Percentiles rank a stretch among this genome's conserved stretches.
These are phyloP conservation scores for Fusarium equiseti DNA, from an alignment of 2,329 filamentous ascomycete genomes.

Conservation along the genomic window DNA sequence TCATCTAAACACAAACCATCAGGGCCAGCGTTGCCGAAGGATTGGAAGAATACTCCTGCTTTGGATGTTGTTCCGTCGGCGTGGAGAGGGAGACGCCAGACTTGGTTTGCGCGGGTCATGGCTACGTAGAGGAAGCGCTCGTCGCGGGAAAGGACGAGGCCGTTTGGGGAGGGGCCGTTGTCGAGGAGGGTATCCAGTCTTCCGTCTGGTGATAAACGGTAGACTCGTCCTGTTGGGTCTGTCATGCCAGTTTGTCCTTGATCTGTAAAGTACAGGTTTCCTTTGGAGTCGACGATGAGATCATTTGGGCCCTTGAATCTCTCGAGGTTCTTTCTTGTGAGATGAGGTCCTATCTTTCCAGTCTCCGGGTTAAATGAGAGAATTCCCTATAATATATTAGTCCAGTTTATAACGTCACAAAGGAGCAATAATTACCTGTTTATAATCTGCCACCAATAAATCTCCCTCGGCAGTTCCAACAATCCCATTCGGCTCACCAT, in stretches of 20 bases:
- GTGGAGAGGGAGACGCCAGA: slow-evolving; percentile 56
- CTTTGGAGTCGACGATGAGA: slow-evolving; percentile 53
- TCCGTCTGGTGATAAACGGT: slow-evolving; percentile 51
- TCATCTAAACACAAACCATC: slow-evolving; percentile 56
- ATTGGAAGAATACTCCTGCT: slow-evolving; percentile 55
- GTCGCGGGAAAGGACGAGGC: slow-evolving; percentile 54
- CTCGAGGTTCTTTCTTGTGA: slow-evolving; percentile 55
- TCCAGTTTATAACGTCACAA: accelerated
- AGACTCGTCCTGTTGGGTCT: slow-evolving; percentile 56
- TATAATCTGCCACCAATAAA: slow-evolving; percentile 57
- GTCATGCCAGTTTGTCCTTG: slow-evolving; percentile 59
- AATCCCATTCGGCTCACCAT: slow-evolving; percentile 58
- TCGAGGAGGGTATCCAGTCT: slow-evolving; percentile 54
- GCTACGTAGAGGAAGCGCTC: slow-evolving; percentile 57
- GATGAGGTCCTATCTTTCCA: slow-evolving; percentile 45
- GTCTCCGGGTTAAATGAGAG: slow-evolving; percentile 51
- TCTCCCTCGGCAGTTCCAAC: slow-evolving; percentile 51
- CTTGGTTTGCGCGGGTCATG: slow-evolving; percentile 56
- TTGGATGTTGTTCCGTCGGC: slow-evolving; percentile 55
- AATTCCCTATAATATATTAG: slow-evolving; percentile 49
- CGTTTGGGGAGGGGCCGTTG: slow-evolving; percentile 57
- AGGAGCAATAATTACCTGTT: slow-evolving; percentile 50
- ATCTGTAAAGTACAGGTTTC: slow-evolving; percentile 58
- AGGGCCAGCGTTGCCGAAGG: slow-evolving; percentile 56
- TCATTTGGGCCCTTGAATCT: slow-evolving; percentile 60